Percentiles rank a stretch among this genome's conserved stretches.
phyloP scores from a whole-genome alignment of 495 filamentous ascomycete species.

The Aspergillus egyptiacus region DNA sequence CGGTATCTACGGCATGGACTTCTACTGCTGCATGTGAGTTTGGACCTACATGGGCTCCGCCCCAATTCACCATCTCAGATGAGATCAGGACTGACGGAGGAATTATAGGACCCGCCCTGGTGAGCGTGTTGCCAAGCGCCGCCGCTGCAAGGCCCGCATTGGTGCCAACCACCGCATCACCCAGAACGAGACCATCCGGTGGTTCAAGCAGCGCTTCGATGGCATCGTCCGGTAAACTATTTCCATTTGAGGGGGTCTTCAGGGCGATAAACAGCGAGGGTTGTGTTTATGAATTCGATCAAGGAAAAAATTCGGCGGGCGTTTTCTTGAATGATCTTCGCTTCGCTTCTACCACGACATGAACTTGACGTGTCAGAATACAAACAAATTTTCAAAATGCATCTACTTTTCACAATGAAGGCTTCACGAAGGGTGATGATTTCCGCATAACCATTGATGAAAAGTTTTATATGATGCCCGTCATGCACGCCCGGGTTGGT shows the following conservation, averaged over 20 bases:
- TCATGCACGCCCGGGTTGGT: not conserved
- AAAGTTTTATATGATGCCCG: constrained; percentile 27
- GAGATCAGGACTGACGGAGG: constrained; percentile 19
- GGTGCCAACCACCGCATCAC: constrained; percentile 88
- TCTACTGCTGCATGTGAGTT: constrained; percentile 99
- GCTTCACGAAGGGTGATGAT: constrained; percentile 45
- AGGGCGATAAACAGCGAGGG: constrained; percentile 19
- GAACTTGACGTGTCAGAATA: constrained; percentile 43
- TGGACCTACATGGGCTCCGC: not conserved
- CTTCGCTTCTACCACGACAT: constrained; percentile 37
- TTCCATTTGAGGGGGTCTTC: constrained; percentile 8
- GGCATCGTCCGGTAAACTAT: constrained; percentile 82
- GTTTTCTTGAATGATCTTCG: constrained; percentile 19
- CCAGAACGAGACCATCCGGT: constrained; percentile 90
- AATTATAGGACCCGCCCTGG: constrained; percentile 76
- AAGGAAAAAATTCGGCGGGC: constrained; percentile 23
- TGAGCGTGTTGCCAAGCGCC: constrained; percentile 92
- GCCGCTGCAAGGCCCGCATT: constrained; percentile 78
- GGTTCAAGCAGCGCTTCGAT: constrained; percentile 99
- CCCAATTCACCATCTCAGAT: not conserved
- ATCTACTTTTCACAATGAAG: constrained; percentile 46
- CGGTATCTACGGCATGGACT: constrained; percentile 99
- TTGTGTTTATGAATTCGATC: constrained; percentile 38
- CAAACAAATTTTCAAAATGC: constrained; percentile 33
- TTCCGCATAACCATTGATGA: constrained; percentile 48